Evolutionary conservation across 2,329 filamentous ascomycete genomes (phyloP).

Genomic region (Bipolaris gigantea): DNA sequence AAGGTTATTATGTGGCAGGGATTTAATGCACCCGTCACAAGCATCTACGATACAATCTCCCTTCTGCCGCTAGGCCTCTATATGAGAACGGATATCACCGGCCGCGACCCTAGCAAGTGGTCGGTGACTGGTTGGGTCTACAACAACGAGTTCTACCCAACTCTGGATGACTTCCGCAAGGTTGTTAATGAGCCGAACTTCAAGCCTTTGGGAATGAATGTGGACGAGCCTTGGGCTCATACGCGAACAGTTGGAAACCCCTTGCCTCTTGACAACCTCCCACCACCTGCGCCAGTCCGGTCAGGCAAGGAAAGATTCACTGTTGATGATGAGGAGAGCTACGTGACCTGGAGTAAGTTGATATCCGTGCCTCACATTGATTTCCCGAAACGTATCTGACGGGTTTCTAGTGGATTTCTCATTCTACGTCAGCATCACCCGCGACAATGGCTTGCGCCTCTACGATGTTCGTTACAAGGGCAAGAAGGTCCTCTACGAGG

Average conservation of each 20-base stretch:
- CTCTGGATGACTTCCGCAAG: not conserved
- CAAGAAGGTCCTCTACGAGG: not conserved
- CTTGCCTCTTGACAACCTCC: not conserved
- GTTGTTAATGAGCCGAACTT: not conserved
- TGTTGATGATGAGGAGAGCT: not conserved
- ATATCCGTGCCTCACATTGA: not conserved
- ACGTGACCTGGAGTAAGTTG: not conserved
- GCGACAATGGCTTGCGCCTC: not conserved
- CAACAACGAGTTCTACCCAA: not conserved
- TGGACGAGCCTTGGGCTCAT: constrained; percentile 1
- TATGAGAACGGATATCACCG: constrained; percentile 1
- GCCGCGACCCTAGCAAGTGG: not conserved
- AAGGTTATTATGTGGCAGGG: constrained; percentile 1
- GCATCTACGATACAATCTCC: not conserved
- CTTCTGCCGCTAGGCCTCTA: not conserved
- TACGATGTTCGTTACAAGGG: not conserved
- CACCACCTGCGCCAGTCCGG: not conserved
- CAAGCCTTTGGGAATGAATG: not conserved
- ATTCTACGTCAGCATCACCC: not conserved
- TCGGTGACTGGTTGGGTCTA: not conserved
- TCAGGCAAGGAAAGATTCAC: not conserved
- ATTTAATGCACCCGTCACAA: not conserved
- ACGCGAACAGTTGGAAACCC: not conserved
- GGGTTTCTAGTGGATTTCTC: not conserved
- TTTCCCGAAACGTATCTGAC: not conserved